Base-by-base conservation (phyloP, 2,329 filamentous ascomycete genomes). In the Dichotomopilus funicola region DNA sequence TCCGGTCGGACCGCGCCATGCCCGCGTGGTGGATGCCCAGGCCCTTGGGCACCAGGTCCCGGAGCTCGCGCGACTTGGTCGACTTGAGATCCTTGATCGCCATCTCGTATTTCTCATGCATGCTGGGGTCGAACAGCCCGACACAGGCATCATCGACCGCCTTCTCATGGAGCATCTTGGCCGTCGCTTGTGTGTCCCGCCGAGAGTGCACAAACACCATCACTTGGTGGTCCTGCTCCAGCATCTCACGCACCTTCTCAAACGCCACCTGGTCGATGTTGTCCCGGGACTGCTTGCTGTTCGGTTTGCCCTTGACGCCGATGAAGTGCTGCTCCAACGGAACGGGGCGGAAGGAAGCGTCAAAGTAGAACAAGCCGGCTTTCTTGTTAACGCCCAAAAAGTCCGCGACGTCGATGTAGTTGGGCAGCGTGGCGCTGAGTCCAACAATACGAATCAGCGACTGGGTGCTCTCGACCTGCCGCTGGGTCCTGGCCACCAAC, bases 141-240 rank as follows among this genome's bases (percentile, higher is more conserved):
- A 84, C 75, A 60, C 87, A 89, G 44, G 83, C 80, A 41, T 95
- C 80, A 37, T 97, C 91, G 2, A 84, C 76, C 1, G 94, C 94
- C 75, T 94, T 91, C 63, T 96, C 86, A 59, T 88, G 85, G 33
- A 99, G 75, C 75, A 87, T 89, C 62, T 88, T 87, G 46, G 94
- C 91, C 1, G 92, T 95, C 59, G 87, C 81, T 62, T 95, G 83
- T 0, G 95, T 99, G 64, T 99, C 95, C 68, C 95, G 91, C 33
- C 94, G 82, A 1, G 92, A 96, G 70, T 99, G 95, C 9, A 99
- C 95, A 70, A 99, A 99, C 0, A 99, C 92, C 95, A 99, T 99
- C 62, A 99, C 82, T 70, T 99, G 94, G 66, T 99, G 94, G n/a
- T 89, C 91, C 56, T 79, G 77, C 67, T 91, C 83, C 3, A 99